Percentiles rank a stretch among this genome's conserved stretches.
These are phyloP conservation scores for Atalantia buxifolia DNA, from an alignment of 345 rosid species.

Conservation along the genomic window DNA sequence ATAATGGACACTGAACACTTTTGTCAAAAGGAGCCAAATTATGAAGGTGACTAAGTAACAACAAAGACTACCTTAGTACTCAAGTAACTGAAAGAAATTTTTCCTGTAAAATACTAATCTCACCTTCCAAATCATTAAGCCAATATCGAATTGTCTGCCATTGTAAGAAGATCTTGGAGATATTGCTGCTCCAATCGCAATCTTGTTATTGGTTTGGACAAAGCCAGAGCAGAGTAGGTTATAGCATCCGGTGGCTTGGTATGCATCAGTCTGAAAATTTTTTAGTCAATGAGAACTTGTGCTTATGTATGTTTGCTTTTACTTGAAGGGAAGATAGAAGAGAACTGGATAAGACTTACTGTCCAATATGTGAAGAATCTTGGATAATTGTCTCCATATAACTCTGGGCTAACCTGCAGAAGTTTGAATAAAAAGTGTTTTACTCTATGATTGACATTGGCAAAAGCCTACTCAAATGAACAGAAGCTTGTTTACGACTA, in stretches of 20 bases:
- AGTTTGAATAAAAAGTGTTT: background rate
- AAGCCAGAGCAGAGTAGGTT: conserved; percentile 93
- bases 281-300: background rate
- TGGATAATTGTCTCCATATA: conserved; percentile 90
- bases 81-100: background rate
- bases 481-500: background rate
- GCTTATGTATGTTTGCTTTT: background rate
- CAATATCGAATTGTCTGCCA: conserved; percentile 86
- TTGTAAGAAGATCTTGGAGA: conserved; percentile 90
- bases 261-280: conserved; percentile 78
- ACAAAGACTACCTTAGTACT: background rate
- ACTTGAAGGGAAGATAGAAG: background rate
- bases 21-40: background rate
- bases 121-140: conserved; percentile 95
- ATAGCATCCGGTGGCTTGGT: conserved; percentile 98
- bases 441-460: too few species aligned
- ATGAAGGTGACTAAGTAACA: conserved; percentile 2
- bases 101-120: background rate
- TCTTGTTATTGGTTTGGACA: conserved; percentile 85
- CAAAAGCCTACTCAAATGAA: background rate
- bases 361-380: conserved; percentile 99
- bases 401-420: conserved; percentile 92
- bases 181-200: conserved; percentile 96
- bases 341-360: conserved; percentile 38
- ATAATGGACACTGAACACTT: background rate